Conservation (phyloP, 345 rosid species). For the Syzygium aromaticum region DNA sequence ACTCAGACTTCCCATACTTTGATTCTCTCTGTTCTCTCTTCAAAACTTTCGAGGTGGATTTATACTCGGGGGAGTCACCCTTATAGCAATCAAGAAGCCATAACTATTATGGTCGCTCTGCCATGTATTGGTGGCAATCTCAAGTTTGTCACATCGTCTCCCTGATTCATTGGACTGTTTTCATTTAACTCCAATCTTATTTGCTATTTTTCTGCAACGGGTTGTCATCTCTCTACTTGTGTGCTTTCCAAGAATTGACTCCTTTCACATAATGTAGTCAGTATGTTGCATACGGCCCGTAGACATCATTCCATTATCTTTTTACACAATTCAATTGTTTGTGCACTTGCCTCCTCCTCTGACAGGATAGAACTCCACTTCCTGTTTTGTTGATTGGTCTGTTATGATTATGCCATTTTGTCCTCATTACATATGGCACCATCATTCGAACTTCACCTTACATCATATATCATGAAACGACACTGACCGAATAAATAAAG, state of each 20-base stretch:
- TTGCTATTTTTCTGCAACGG: background rate
- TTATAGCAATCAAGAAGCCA: background rate
- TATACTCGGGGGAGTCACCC: background rate
- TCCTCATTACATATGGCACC: background rate
- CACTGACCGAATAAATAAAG: background rate
- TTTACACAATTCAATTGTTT: background rate
- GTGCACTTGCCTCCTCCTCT: background rate
- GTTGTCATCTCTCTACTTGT: background rate
- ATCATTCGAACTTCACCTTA: background rate
- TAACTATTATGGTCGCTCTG: background rate
- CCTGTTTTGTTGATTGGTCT: background rate
- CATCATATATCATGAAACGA: background rate
- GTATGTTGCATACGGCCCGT: background rate
- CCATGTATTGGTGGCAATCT: background rate
- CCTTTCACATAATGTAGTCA: background rate
- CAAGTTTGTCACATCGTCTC: background rate
- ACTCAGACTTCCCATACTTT: background rate
- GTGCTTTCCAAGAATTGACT: background rate
- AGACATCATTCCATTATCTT: background rate
- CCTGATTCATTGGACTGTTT: background rate
- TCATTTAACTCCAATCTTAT: background rate
- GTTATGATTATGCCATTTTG: background rate
- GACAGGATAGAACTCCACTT: background rate
- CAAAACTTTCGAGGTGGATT: background rate
- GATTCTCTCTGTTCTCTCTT: background rate